Percentiles rank a stretch among this genome's conserved stretches.
Evolutionary conservation across 345 rosid species (phyloP).

Genomic region (Pelargonium nanum): DNA sequence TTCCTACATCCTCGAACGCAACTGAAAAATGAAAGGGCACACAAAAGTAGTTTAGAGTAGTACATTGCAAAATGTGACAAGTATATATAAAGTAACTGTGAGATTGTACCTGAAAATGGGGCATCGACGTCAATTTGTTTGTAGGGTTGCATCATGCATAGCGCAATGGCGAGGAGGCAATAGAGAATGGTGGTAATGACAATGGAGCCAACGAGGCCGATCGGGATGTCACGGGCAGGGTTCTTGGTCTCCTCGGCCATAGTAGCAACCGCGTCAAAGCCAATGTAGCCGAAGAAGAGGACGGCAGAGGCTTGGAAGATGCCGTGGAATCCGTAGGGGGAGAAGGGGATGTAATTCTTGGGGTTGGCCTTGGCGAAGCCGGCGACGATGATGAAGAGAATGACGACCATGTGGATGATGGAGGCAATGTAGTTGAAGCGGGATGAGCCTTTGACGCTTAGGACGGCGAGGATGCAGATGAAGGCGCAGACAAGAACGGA

Average conservation of each 20-base stretch:
- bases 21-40: too few relatives aligned
- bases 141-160: slow-evolving; percentile 47
- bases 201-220: slow-evolving; percentile 63
- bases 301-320: slow-evolving; percentile 41
- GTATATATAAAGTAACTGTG: too few relatives aligned
- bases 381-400: slow-evolving; percentile 37
- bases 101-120: slow-evolving; percentile 34
- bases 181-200: slow-evolving; percentile 24
- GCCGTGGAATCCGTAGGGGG: slow-evolving; percentile 43
- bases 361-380: slow-evolving; percentile 39
- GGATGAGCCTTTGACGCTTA: slow-evolving; percentile 48
- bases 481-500: slow-evolving; percentile 22
- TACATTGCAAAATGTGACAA: too few relatives aligned
- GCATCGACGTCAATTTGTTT: slow-evolving; percentile 38
- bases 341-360: slow-evolving; percentile 26
- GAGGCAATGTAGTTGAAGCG: slow-evolving; percentile 48
- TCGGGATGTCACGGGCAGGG: slow-evolving; percentile 51
- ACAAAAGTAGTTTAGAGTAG: too few relatives aligned
- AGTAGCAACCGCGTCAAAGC: slow-evolving; percentile 54
- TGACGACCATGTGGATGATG: slow-evolving; percentile 31
- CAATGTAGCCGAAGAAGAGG: slow-evolving; percentile 55
- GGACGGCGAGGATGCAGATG: slow-evolving; percentile 26
- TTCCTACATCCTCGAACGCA: slow-evolving; percentile 43
- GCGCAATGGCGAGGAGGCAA: slow-evolving; percentile 34
- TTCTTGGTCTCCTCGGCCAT: slow-evolving; percentile 60